Base-by-base conservation (phyloP, 2,329 filamentous ascomycete species). In the Thermoascus crustaceus region DNA sequence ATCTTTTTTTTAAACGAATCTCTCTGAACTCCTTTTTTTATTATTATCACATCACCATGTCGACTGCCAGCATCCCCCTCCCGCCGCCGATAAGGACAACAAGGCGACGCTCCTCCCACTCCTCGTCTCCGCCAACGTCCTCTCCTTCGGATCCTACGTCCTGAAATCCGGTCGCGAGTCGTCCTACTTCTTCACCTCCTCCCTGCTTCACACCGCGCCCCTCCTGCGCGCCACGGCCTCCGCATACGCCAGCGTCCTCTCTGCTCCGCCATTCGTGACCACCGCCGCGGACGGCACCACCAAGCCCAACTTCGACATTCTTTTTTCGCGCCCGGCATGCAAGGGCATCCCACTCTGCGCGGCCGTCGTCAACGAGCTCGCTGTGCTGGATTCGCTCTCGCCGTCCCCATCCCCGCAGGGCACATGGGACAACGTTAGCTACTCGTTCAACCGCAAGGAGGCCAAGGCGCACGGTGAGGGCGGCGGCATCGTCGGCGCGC, bases 141-240 rank as follows among this genome's bases (percentile, higher is more conserved):
- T 67, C 26, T 55, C 61, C 13, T 66, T 66, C 44, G 62, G 63
- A 37, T 55, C 55, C 32, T 66, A 56, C 67, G 84, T 87, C 50
- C 78, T 98, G 57, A 98, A 98, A 69, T 95, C 88, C 35, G 85
- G 85, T 64, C 85, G 89, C 54, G 58, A 63, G 52, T 94, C 87
- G 8, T 91, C 91, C 26, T 96, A 96, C 74, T 96, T 96, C 72
- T 94, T 96, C 78, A 95, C 94, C 64, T 87, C 88, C 30, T 87
- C 88, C 41, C 78, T 85, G 52, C 93, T 96, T 66, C 86, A 91
- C 71, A 80, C 80, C 34, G 82, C 82, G 14, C 73, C 80, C 43
- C 76, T 94, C 19, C 77, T 93, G 44, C 75, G 75, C 43, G 78
- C 86, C 38, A 84, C 94, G 48, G 76, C 82, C 34, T 74, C 78